These are phyloP conservation scores for Clonostachys rosea DNA, from an alignment of 2,329 filamentous ascomycete species.

Conservation along the genomic window DNA sequence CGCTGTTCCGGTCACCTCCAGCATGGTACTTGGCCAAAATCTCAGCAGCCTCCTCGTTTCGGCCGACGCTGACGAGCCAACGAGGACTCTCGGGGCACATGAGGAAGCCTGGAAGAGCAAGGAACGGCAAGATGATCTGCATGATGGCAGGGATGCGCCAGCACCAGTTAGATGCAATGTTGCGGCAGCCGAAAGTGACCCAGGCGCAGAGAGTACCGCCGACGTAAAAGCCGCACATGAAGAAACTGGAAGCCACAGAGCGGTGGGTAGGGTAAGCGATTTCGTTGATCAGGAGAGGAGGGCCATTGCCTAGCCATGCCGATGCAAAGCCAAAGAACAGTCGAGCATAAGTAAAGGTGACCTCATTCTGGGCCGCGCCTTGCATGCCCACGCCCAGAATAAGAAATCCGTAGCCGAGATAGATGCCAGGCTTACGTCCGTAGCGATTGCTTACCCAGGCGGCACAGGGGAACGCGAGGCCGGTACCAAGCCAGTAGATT, in stretches of 20 bases:
- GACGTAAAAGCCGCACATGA: constrained; percentile 33
- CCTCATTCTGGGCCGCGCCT: constrained; percentile 32
- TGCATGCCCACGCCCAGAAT: constrained; percentile 28
- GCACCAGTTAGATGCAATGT: constrained; percentile 47
- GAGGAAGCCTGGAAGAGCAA: constrained; percentile 63
- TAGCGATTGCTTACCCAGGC: constrained; percentile 37
- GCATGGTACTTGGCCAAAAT: constrained; percentile 61
- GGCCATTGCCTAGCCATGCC: constrained; percentile 57
- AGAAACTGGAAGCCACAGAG: constrained; percentile 36
- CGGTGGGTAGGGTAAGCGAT: constrained; percentile 65
- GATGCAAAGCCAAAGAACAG: constrained; percentile 56
- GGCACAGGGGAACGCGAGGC: constrained; percentile 39
- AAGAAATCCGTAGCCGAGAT: constrained; percentile 38
- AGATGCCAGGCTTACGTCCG: constrained; percentile 37
- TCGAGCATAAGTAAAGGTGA: constrained; percentile 29
- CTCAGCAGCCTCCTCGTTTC: constrained; percentile 54
- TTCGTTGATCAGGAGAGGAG: constrained; percentile 60
- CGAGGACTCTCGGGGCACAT: constrained; percentile 65
- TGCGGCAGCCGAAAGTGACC: constrained; percentile 34
- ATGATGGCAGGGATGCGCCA: constrained; percentile 63
- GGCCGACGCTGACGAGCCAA: constrained; percentile 60
- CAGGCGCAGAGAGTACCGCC: constrained; percentile 36
- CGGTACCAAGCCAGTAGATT: constrained; percentile 47
- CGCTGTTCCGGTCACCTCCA: constrained; percentile 51
- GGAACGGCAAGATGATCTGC: constrained; percentile 54